Base-by-base conservation (phyloP, 2,329 filamentous ascomycete species). In the Pseudogymnoascus sp. region DNA sequence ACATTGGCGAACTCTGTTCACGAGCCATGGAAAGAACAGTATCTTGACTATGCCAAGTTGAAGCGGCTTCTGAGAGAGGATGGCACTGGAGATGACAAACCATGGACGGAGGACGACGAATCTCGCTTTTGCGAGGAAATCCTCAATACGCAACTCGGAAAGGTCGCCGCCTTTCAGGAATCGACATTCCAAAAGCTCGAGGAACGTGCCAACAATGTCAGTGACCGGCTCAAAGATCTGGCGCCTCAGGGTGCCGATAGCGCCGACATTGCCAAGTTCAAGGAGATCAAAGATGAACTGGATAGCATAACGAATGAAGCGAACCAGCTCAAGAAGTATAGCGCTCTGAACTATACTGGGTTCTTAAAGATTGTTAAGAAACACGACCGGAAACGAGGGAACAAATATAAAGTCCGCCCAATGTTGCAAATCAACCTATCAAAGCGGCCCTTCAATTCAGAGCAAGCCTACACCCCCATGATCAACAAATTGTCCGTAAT, bases 291-390 rank as follows among this genome's bases (percentile, higher is more conserved):
- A 72, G 76, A 80, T 59, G 91, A 97, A 78, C 83, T 97, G 63
- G 93, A 97, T 75, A 77, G 78, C 62, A 95, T 97, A 76, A 95
- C 90, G 35, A 90, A 91, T 74, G 91, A 97, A 76, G 88, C 96
- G 72, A 93, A 89, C 74, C 90, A 96, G 79, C 83, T 99, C 69
- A 95, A 96, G 77, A 95, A 91, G 75, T 99, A 95, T 78, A 95
- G 91, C 76, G 90, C 88, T 67, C 88, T 97, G 79, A 99, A 99
- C 79, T 99, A 97, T 77, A 96, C 95, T 5, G 95, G 92, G 59
- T 96, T 97, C 77, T 83, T 97, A 73, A 99, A 99, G 82, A 96
- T 96, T 59, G 92, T 92, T 63, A 99, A 99, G 86, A 99, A 99
- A 79, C 95, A 99, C 77, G 95, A 99, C 77, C 90, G 95, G 68